Conservation (phyloP, 2,329 filamentous ascomycete species). For the Huntiella moniliformis region DNA sequence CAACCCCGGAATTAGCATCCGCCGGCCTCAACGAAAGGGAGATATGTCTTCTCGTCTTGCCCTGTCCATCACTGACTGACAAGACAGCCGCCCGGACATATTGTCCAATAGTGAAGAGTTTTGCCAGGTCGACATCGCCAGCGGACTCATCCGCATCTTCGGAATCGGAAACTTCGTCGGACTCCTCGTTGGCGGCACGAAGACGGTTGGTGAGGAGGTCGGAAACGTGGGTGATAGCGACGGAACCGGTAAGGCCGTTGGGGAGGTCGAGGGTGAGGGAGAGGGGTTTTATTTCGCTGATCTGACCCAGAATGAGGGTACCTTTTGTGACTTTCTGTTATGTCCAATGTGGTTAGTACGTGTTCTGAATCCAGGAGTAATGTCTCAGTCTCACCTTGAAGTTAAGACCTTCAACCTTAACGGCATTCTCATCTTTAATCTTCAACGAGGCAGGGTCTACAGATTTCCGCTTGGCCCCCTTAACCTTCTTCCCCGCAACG, state of each 20-base stretch:
- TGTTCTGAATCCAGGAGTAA: background rate
- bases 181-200: slow-evolving; percentile 40
- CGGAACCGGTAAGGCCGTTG: slow-evolving; percentile 81
- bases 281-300: slow-evolving; percentile 61
- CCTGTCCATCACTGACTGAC: slow-evolving; percentile 40
- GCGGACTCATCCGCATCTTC: slow-evolving; percentile 29
- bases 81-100: slow-evolving; percentile 72
- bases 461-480: slow-evolving; percentile 19
- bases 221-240: slow-evolving; percentile 84
- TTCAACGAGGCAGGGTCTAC: slow-evolving; percentile 29
- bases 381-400: slow-evolving; percentile 49
- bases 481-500: slow-evolving; percentile 5
- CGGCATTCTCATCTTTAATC: slow-evolving; percentile 27
- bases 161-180: slow-evolving; percentile 35
- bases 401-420: slow-evolving; percentile 72
- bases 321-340: slow-evolving; percentile 62
- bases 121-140: slow-evolving; percentile 35
- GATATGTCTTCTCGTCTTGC: slow-evolving; percentile 60
- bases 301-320: slow-evolving; percentile 71
- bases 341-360: slow-evolving; percentile 13
- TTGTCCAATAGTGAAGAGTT: slow-evolving; percentile 66
- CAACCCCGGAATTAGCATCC: slow-evolving; percentile 58
- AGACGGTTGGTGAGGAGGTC: slow-evolving; percentile 58
- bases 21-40: slow-evolving; percentile 70
- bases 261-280: slow-evolving; percentile 69